phyloP scores from a whole-genome alignment of 805 yeast genomes.

The Cyberlindnera xishuangbannaensis region DNA sequence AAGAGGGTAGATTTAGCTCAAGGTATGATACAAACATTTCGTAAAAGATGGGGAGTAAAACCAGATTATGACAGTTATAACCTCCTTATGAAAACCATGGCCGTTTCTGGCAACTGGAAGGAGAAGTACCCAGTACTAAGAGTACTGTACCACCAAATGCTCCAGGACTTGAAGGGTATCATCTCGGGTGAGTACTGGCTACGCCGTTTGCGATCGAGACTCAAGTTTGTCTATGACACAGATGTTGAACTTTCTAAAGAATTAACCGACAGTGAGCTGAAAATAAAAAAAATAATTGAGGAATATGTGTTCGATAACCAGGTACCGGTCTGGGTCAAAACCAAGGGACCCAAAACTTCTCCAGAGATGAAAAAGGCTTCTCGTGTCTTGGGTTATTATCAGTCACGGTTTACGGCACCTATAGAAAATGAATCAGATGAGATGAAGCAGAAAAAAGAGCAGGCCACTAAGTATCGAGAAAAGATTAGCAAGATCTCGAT shows the following conservation, averaged over 20 bases:
- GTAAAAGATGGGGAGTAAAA: constrained; percentile 19
- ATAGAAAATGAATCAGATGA: neutral
- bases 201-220: constrained; percentile 17
- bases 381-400: constrained; percentile 14
- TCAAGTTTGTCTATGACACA: constrained; percentile 15
- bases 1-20: constrained; percentile 33
- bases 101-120: constrained; percentile 28
- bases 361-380: constrained; percentile 6
- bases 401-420: constrained; percentile 2
- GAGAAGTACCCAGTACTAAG: constrained; percentile 22
- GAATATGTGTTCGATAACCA: constrained; percentile 2
- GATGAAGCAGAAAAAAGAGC: constrained; percentile 4
- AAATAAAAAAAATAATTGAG: constrained; percentile 2
- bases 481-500: constrained; percentile 24
- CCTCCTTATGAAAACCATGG: constrained; percentile 29
- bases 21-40: constrained; percentile 29
- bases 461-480: constrained; percentile 16
- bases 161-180: constrained; percentile 12
- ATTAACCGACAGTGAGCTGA: constrained; percentile 13
- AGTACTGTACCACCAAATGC: constrained; percentile 22
- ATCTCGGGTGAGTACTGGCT: constrained; percentile 25
- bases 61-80: constrained; percentile 30
- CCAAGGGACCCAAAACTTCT: neutral
- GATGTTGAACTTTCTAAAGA: constrained; percentile 18
- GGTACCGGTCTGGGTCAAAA: constrained; percentile 7